Base-by-base conservation (phyloP, 495 filamentous ascomycete genomes). In the Trichocladium antarcticum region DNA sequence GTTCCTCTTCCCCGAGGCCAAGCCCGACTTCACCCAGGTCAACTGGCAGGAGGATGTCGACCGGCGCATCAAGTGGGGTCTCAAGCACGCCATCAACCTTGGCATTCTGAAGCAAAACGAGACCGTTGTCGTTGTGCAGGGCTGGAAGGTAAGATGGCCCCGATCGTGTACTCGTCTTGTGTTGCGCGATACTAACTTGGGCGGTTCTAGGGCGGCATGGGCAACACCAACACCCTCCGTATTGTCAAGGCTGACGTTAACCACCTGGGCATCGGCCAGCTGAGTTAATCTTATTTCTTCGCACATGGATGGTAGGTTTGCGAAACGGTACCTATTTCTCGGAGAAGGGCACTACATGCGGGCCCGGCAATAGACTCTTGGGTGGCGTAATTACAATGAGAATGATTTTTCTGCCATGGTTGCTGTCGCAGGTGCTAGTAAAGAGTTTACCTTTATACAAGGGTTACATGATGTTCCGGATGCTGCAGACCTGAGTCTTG, bases 21-120 rank as follows among this genome's bases (percentile, higher is more conserved):
- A 96, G 80, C 93, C 92, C 44, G 85, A 98, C 72, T 98, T 96
- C 74, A 70, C 70, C 58, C 74, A 72, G 58, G 81, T 81, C 60
- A 83, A 89, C 64, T 98, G 92, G 92, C 93, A 98, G 72, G 87
- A 96, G 73, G 93, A 98, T 69, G 92, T 98, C 56, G 92, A 98
- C 72, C 77, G 83, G 61, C 86, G 92, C 59, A 84, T 97, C 57
- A 92, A 86, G 73, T 98, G 90, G 90, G 93, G 84, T 67, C 84
- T 97, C 64, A 65, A 68, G 59, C 78, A 86, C 60, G 92, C 87
- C 55, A 81, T 93, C 56, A 79, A 81, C 62, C 80, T 98, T 48
- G 84, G 85, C 47, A 77, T 96, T 49, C 74, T 98, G 58, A 76
- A 73, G 60, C 78, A 84, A 67, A 88, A 82, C 48, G 88, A 93